These are phyloP conservation scores for Podaxis sp. DNA, from an alignment of 768 basidiomycete species.

Conservation along the genomic window DNA sequence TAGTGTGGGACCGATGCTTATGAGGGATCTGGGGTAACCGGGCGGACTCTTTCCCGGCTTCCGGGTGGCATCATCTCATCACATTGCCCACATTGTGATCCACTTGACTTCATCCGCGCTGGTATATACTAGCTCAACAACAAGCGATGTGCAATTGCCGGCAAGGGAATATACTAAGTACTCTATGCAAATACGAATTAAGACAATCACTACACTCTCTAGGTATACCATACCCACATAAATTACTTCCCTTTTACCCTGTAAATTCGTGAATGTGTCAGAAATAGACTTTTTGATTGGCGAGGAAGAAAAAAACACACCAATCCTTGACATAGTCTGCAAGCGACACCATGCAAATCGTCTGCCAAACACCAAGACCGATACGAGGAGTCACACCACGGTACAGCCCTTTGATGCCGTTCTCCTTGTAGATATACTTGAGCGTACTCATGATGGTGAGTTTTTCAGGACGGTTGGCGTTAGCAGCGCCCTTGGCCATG, in stretches of 20 bases:
- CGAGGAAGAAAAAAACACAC: conserved; percentile 34
- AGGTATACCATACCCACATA: neutral
- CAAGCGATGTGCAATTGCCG: conserved; percentile 3
- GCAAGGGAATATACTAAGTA: conserved; percentile 20
- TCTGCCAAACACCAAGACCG: conserved; percentile 95
- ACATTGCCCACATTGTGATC: neutral
- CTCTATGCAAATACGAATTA: conserved; percentile 28
- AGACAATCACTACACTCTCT: conserved; percentile 17
- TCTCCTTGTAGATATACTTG: conserved; percentile 93
- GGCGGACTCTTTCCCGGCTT: conserved; percentile 9
- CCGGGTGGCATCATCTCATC: conserved; percentile 12
- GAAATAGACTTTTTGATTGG: conserved; percentile 3
- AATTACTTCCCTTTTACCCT: conserved; percentile 22
- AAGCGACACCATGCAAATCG: conserved; percentile 98
- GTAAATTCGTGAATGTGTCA: neutral
- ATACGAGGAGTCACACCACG: conserved; percentile 97
- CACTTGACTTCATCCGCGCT: neutral
- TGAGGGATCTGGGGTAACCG: conserved; percentile 8
- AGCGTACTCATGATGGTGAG: conserved; percentile 91
- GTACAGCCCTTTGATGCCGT: conserved; percentile 95
- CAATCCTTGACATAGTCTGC: conserved; percentile 94
- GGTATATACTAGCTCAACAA: neutral
- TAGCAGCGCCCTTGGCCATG: conserved; percentile 82
- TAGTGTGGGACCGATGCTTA: neutral
- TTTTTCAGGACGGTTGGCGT: conserved; percentile 84